Base-by-base conservation (phyloP, 768 basidiomycete genomes). In the Cystofilobasidium ferigula region DNA sequence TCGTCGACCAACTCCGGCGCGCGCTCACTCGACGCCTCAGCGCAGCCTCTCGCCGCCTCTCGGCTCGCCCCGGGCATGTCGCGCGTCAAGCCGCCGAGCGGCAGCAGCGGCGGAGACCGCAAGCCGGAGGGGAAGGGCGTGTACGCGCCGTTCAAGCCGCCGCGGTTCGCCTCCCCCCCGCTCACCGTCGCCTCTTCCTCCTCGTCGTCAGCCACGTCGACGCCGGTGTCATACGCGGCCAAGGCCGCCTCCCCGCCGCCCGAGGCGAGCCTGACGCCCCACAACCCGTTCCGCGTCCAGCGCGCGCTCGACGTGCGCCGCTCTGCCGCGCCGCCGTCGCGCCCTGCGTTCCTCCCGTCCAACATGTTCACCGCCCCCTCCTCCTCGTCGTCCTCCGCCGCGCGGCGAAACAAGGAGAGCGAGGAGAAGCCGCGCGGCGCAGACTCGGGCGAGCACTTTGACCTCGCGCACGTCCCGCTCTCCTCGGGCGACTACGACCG, bases 401-500 rank as follows among this genome's bases (percentile, higher is more conserved):
- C 18, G 14, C 28, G 18, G 28, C 4, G 16, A 18, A 2, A 3
- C 9, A 14, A 26, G 7, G 28, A 6, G 26, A 8, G 7, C 26
- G 30, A 54, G 47, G n/a, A 48, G 13, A 9, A 12, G 4, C 47
- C 26, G 2, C 5, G 5, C 28, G 30, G 30, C 51, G 28, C 51
- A 2, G 2, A 10, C 30, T 16, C 18, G 51, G 28, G 51, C 8
- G 58, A 60, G 43, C 13, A 38, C 6, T 60, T 60, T 42, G 36
- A 60, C 30, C 69, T 76, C 22, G 63, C 70, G 20, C 64, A 68
- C 1, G 69, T 70, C 26, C 56, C 69, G 26, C 57, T 70, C 42
- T 68, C 68, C 1, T 69, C 70, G 1, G 71, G 66, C 22, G 75
- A 76, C 61, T 72, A 69, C 40, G 68, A 68, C 8, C 61, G 70